Conservation (phyloP, 768 basidiomycete species). For the Rubroboletus pulcherrimus region DNA sequence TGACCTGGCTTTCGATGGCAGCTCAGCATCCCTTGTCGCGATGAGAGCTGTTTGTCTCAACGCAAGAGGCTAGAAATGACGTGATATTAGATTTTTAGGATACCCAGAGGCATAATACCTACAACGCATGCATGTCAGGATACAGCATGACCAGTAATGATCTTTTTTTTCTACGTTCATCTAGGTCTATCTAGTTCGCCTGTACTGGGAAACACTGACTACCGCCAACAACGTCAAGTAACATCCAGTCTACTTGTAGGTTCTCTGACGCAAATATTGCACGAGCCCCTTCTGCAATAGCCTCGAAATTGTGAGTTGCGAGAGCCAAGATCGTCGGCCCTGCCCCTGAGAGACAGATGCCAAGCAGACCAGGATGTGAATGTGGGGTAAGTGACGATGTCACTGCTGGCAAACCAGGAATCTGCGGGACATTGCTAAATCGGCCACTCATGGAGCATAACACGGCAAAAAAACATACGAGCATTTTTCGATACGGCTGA, state of each 20-base stretch:
- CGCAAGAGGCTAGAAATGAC: conserved; percentile 53
- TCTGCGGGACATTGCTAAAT: conserved; percentile 44
- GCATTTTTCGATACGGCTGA: conserved; percentile 87
- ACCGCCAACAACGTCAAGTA: conserved; percentile 65
- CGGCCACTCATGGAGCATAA: background rate
- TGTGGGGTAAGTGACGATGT: conserved; percentile 83
- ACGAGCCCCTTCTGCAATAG: conserved; percentile 79
- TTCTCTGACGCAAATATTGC: conserved; percentile 65
- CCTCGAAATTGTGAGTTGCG: conserved; percentile 79
- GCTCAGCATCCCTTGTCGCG: conserved; percentile 65
- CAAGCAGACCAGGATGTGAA: conserved; percentile 91
- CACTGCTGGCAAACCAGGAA: conserved; percentile 93
- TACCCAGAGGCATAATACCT: conserved; percentile 28
- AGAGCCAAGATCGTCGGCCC: conserved; percentile 97
- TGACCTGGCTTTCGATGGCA: conserved; percentile 71
- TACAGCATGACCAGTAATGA: conserved; percentile 21
- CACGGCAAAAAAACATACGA: conserved; percentile 49
- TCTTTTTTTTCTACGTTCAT: conserved; percentile 1
- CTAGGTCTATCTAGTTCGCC: conserved; percentile 11
- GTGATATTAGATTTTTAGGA: conserved; percentile 10
- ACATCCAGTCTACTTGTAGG: conserved; percentile 87
- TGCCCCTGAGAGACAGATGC: conserved; percentile 96
- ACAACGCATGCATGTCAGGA: conserved; percentile 14
- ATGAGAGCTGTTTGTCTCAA: conserved; percentile 91
- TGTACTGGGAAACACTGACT: conserved; percentile 22